phyloP scores from a whole-genome alignment of 257 asterid genomes.

The Scutellaria baicalensis region DNA sequence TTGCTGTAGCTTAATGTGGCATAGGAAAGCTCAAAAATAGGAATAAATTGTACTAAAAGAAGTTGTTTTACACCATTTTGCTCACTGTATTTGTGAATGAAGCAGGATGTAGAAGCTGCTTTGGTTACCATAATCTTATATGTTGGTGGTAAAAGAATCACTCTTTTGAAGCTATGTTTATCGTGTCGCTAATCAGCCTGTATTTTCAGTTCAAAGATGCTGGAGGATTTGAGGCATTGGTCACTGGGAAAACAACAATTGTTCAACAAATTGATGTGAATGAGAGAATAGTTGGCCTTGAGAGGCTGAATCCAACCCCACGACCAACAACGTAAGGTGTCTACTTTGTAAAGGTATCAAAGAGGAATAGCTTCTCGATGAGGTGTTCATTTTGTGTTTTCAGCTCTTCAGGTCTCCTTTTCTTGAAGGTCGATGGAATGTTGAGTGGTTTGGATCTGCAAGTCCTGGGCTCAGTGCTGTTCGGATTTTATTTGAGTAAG shows the following conservation, averaged over 20 bases:
- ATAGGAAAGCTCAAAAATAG: not conserved
- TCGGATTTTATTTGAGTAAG: conserved; percentile 58
- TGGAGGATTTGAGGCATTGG: conserved; percentile 72
- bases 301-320: conserved; percentile 86
- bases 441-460: conserved; percentile 75
- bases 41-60: not conserved
- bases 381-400: conserved; percentile 23
- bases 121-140: not conserved
- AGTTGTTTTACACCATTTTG: too few species aligned
- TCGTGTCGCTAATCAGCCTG: not conserved
- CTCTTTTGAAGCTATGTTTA: not conserved
- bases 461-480: conserved; percentile 67
- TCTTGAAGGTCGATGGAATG: conserved; percentile 69
- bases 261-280: conserved; percentile 64
- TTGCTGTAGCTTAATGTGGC: not conserved
- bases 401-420: conserved; percentile 59
- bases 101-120: too few species aligned
- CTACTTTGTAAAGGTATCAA: conserved; percentile 36
- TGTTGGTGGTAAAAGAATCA: not conserved
- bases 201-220: conserved; percentile 63
- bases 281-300: conserved; percentile 65
- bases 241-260: conserved; percentile 57
- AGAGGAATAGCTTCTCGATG: conserved; percentile 11
- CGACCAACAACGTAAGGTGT: conserved; percentile 88
- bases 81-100: too few species aligned